Base-by-base conservation (phyloP, 75 land plant genomes). In the Sequoiadendron giganteum region DNA sequence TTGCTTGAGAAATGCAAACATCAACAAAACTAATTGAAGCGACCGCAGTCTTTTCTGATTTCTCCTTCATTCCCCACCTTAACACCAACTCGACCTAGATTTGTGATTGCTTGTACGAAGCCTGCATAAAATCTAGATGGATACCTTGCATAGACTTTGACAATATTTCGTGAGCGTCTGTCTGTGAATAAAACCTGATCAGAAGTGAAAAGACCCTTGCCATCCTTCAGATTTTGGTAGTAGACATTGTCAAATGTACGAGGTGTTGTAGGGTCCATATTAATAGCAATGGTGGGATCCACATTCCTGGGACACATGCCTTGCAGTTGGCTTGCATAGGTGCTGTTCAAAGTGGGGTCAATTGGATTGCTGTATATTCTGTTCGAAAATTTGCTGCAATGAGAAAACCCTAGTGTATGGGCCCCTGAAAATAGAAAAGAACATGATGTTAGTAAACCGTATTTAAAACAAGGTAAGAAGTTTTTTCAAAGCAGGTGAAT, bases 121-220 rank as follows among this genome's bases (percentile, higher is more conserved):
- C 90, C 92, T 15, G 16, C 86, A n/a, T 85, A 72, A 79, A 96
- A 96, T 3, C 82, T 87, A 38, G 28, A 21, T 1, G 76, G 68
- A 73, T 86, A 89, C 10, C 70, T 13, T 14, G 98, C 98, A 38
- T 90, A 96, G 10, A 19, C 30, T 36, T 45, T 77, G 25, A 95
- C 98, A 4, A 87, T 80, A 15, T 84, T 61, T 85, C 86, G 61
- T 21, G 98, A 92, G 21, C 86, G 72, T 16, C 88, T 65, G 52
- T 95, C 94, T 11, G 85, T 89, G 86, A 87, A 91, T 28, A 95
- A 87, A 14, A 80, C 91, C 87, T 94, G 81, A 84, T 96, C 98
- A 6, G 98, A 96, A 3, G 89, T 91, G 86, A 96, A 90, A 48
- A 96, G 86, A 1, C 98, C 98, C 85, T 87, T 89, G 2, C 92